Evolutionary conservation across 2,329 filamentous ascomycete species (phyloP).

Genomic region (Talaromyces funiculosus): DNA sequence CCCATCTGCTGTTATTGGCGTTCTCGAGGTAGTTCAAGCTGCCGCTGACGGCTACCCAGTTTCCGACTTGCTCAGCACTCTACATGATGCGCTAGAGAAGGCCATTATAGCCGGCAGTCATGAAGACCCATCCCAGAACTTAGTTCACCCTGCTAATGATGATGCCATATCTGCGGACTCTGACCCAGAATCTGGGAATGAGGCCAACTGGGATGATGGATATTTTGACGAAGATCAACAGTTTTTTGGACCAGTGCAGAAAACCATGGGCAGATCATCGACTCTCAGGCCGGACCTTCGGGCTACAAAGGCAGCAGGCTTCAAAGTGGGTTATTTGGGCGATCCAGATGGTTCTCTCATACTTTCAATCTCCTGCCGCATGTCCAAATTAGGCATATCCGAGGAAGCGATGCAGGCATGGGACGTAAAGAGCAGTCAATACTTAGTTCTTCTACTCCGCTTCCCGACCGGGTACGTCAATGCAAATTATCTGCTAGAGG

Average conservation of each 20-base stretch:
- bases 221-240: slow-evolving; percentile 14
- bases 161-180: background rate
- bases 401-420: slow-evolving; percentile 18
- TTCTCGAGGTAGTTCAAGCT: slow-evolving; percentile 44
- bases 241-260: slow-evolving; percentile 8
- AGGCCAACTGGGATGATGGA: slow-evolving; percentile 14
- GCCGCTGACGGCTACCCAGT: slow-evolving; percentile 42
- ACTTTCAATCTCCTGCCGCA: slow-evolving; percentile 63
- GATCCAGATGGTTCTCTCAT: slow-evolving; percentile 48
- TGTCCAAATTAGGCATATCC: slow-evolving; percentile 46
- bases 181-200: slow-evolving; percentile 13
- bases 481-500: slow-evolving; percentile 49
- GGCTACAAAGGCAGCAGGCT: slow-evolving; percentile 58
- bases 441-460: slow-evolving; percentile 67
- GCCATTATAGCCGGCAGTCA: slow-evolving; percentile 16
- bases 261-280: background rate
- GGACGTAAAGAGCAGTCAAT: slow-evolving; percentile 12
- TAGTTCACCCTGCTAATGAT: background rate
- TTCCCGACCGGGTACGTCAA: slow-evolving; percentile 58
- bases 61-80: slow-evolving; percentile 44
- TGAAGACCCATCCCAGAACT: background rate
- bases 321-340: slow-evolving; percentile 61
- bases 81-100: slow-evolving; percentile 37
- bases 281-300: slow-evolving; percentile 58
- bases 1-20: slow-evolving; percentile 23